Percentiles rank a stretch among this genome's conserved stretches.
These are phyloP conservation scores for Zoysia pacifica DNA, from an alignment of 176 grass and related monocot genomes.

Conservation along the genomic window DNA sequence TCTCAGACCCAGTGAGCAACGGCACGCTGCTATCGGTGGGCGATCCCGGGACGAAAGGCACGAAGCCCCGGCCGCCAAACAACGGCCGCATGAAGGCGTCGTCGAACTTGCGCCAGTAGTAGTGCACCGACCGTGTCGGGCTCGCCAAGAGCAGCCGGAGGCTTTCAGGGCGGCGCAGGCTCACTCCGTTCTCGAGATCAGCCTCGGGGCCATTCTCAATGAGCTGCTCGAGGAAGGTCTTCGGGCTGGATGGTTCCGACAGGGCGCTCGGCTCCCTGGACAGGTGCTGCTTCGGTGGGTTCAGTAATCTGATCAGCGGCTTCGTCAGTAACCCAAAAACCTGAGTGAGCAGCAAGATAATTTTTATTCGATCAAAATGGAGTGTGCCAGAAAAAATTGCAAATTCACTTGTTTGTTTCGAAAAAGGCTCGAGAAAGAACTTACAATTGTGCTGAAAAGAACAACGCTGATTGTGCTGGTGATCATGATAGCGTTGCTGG, in stretches of 20 bases:
- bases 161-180: conserved; percentile 57
- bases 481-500: conserved; percentile 90
- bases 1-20: conserved; percentile 22
- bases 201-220: conserved; percentile 34
- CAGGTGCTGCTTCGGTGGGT: conserved; percentile 52
- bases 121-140: conserved; percentile 70
- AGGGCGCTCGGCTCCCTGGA: conserved; percentile 52
- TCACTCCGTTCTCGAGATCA: conserved; percentile 31
- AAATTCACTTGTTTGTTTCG: not conserved
- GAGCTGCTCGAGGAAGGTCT: conserved; percentile 64
- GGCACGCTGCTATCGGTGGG: conserved; percentile 62
- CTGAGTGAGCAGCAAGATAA: conserved; percentile 34
- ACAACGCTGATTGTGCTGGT: conserved; percentile 87
- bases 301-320: conserved; percentile 65
- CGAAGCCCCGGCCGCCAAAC: conserved; percentile 84
- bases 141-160: conserved; percentile 64
- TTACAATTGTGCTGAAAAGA: conserved; percentile 91
- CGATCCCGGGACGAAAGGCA: conserved; percentile 64
- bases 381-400: not conserved
- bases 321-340: conserved; percentile 94
- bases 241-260: conserved; percentile 74
- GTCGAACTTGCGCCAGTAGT: conserved; percentile 94
- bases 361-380: conserved; percentile 3
- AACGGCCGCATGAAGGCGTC: conserved; percentile 72
- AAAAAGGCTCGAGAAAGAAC: conserved; percentile 9